Base-by-base conservation (phyloP, 352 stramenopile genomes). In the Pythium phragmitis region DNA sequence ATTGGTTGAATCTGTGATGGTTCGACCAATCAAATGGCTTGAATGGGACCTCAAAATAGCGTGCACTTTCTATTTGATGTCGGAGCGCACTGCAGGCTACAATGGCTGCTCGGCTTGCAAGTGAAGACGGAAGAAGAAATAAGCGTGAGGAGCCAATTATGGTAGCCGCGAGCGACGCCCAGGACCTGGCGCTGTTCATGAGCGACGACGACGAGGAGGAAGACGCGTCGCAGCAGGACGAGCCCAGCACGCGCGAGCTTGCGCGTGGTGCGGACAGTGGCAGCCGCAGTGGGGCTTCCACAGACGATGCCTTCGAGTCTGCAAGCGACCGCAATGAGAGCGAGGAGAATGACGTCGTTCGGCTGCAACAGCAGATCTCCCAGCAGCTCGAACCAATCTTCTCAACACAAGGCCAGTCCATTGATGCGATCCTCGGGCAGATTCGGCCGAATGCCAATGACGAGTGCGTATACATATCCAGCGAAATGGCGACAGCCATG, bases 101-200 rank as follows among this genome's bases (percentile, higher is more conserved):
- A 21, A 21, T 21, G 21, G 13, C 6, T n/a, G 9, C 16, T 46
- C 1, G 39, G 39, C 14, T 46, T 46, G 13, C 14, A n/a, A 1
- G 39, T 46, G 39, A 46, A 19, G 39, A 46, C 39, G 17, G 39
- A 46, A 46, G 11, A n/a, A 17, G 39, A 46, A 46, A 8, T 46
- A 46, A 12, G 5, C 14, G 37, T 6, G 37, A 48, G 7, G 2
- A 48, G 42, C 9, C 45, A 30, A 50, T 26, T 23, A 33, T 50
- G 45, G 45, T n/a, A 7, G 45, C 16, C 4, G n/a, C 26, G 1
- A 57, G 46, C 9, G 79, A 86, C 37, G 75, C 65, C 16, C 57
- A 66, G 7, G 73, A 88, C 37, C 50, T 88, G 13, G 67, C 58
- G 28, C 62, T 72, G 5, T 72, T 74, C 43, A 63, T 88, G 63